These are phyloP conservation scores for Drechslera avenae DNA, from an alignment of 2,329 filamentous ascomycete species.

Conservation along the genomic window DNA sequence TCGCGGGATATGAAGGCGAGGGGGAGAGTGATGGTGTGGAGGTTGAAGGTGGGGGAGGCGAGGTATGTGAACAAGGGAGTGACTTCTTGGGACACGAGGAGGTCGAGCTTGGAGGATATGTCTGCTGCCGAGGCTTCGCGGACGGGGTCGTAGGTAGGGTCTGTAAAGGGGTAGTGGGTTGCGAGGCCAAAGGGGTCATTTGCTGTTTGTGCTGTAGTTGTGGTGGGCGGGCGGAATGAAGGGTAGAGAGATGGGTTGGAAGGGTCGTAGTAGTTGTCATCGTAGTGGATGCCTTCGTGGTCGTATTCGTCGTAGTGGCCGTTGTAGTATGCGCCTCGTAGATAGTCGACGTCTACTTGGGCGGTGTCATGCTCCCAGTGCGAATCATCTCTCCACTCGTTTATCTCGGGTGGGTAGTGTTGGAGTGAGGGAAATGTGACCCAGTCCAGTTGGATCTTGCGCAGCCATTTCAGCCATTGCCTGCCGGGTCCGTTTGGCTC, in stretches of 20 bases:
- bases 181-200: slow-evolving; percentile 40
- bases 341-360: slow-evolving; percentile 38
- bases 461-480: slow-evolving; percentile 41
- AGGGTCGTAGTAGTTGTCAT: slow-evolving; percentile 44
- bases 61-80: slow-evolving; percentile 43
- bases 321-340: slow-evolving; percentile 32
- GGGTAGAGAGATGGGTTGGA: slow-evolving; percentile 35
- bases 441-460: slow-evolving; percentile 43
- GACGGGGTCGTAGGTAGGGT: slow-evolving; percentile 23
- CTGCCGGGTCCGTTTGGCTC: slow-evolving; percentile 27
- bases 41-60: slow-evolving; percentile 29
- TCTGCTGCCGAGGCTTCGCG: slow-evolving; percentile 28
- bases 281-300: slow-evolving; percentile 41
- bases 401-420: slow-evolving; percentile 38
- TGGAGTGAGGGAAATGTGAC: slow-evolving; percentile 42
- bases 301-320: slow-evolving; percentile 43
- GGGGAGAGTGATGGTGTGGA: slow-evolving; percentile 39
- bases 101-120: slow-evolving; percentile 35
- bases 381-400: slow-evolving; percentile 30
- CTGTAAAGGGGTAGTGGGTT: slow-evolving; percentile 39
- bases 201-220: slow-evolving; percentile 10
- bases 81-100: slow-evolving; percentile 42
- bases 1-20: slow-evolving; percentile 41
- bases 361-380: slow-evolving; percentile 31
- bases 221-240: slow-evolving; percentile 20